A percentile compares a stretch with the other conserved stretches of the same genome.
Evolutionary conservation across 192 early-diverging fungal species (phyloP).

Genomic region (Backusella mclennaniae): DNA sequence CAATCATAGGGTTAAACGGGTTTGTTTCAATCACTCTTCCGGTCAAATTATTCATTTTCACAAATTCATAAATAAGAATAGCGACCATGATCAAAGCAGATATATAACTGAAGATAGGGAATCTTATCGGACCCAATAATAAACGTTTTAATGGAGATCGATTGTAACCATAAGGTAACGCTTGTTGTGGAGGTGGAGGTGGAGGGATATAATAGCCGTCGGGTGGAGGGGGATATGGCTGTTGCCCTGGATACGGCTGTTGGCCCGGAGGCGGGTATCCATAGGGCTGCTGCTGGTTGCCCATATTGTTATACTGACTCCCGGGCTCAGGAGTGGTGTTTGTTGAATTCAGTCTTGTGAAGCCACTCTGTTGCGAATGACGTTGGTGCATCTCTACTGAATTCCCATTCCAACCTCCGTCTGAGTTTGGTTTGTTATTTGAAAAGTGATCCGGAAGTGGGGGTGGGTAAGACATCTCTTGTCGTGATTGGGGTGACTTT

Average conservation of each 20-base stretch:
- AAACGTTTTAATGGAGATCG: background rate
- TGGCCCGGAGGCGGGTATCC: background rate
- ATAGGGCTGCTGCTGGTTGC: background rate
- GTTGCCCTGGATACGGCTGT: background rate
- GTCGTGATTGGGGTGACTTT: background rate
- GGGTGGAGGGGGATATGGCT: background rate
- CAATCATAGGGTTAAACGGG: slow-evolving; percentile 82
- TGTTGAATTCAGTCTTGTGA: background rate
- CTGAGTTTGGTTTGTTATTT: background rate
- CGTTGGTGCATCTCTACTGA: slow-evolving; percentile 9
- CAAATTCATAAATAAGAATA: slow-evolving; percentile 52
- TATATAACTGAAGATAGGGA: slow-evolving; percentile 51
- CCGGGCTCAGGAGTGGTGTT: background rate
- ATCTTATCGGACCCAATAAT: slow-evolving; percentile 16
- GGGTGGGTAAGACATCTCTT: background rate
- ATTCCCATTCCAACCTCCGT: background rate
- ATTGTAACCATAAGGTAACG: slow-evolving; percentile 2
- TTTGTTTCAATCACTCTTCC: slow-evolving; percentile 60
- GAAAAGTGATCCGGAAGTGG: background rate
- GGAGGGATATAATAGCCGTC: background rate
- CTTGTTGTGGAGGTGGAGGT: background rate
- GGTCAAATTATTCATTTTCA: slow-evolving; percentile 58
- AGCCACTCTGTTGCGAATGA: slow-evolving; percentile 3
- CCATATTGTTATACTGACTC: background rate
- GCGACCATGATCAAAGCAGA: slow-evolving; percentile 45